phyloP scores from a whole-genome alignment of 805 yeast genomes.

The Hanseniaspora meyeri region DNA sequence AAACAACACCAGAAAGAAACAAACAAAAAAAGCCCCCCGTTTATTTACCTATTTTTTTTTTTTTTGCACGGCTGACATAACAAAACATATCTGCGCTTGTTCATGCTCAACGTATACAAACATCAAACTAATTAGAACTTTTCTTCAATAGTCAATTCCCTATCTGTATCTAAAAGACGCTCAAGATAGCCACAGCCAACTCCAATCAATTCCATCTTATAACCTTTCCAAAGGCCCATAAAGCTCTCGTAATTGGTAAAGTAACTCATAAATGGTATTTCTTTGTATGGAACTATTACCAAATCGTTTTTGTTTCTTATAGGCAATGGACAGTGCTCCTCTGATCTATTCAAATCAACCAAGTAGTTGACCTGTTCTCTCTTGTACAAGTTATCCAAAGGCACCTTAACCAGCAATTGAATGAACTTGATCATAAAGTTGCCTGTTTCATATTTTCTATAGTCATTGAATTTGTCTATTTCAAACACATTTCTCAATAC shows the following conservation, averaged over 20 bases:
- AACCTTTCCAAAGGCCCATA: constrained; percentile 62
- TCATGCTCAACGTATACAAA: no score
- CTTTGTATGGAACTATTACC: constrained; percentile 24
- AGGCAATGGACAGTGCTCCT: constrained; percentile 27
- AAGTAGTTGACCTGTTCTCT: constrained; percentile 70
- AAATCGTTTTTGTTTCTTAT: constrained; percentile 35
- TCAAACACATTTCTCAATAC: constrained; percentile 43
- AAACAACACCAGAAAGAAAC: neutral
- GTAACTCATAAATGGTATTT: constrained; percentile 37
- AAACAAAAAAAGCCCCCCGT: no score
- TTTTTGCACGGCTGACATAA: neutral
- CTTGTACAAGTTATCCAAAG: constrained; percentile 73
- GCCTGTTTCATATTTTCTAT: constrained; percentile 45
- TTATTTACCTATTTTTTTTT: no score
- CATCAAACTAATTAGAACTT: neutral
- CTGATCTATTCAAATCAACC: constrained; percentile 25
- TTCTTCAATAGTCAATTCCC: constrained; percentile 25
- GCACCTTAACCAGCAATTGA: constrained; percentile 66
- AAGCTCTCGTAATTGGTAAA: constrained; percentile 18
- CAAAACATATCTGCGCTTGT: neutral
- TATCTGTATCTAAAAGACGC: constrained; percentile 41
- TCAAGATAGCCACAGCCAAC: constrained; percentile 76
- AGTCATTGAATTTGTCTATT: constrained; percentile 54
- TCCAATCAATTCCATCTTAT: constrained; percentile 77
- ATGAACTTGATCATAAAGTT: constrained; percentile 49